phyloP scores from a whole-genome alignment of 768 basidiomycete genomes.

The Glaciozyma antarctica region DNA sequence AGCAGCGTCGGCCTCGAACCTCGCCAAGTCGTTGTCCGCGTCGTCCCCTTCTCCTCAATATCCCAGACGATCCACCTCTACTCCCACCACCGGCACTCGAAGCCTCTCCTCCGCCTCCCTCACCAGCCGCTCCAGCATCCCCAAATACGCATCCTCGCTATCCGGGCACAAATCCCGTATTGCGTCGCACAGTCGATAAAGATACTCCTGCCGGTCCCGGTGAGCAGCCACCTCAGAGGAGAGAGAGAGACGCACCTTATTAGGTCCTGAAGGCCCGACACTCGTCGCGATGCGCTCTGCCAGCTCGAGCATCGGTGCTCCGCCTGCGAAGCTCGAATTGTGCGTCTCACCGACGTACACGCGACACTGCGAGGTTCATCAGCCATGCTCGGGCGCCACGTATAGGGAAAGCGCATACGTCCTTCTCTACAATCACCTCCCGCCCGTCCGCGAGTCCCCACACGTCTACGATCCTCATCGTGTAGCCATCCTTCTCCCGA shows the following conservation, averaged over 20 bases:
- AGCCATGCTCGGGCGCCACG: neutral
- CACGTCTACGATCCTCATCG: slow-evolving; percentile 65
- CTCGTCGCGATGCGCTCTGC: slow-evolving; percentile 62
- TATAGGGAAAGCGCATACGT: slow-evolving; percentile 12
- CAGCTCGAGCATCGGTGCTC: slow-evolving; percentile 62
- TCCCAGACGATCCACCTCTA: too few relatives aligned
- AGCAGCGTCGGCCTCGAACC: too few relatives aligned
- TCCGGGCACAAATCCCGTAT: slow-evolving; percentile 64
- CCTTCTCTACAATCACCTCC: slow-evolving; percentile 46
- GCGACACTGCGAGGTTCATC: slow-evolving; percentile 38
- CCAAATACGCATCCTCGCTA: slow-evolving; percentile 66
- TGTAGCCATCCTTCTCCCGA: slow-evolving; percentile 70
- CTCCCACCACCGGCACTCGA: too few relatives aligned
- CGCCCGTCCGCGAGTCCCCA: slow-evolving; percentile 54
- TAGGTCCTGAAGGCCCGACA: slow-evolving; percentile 76
- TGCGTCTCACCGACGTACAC: slow-evolving; percentile 80
- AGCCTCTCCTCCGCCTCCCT: slow-evolving; percentile 4
- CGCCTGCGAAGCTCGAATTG: slow-evolving; percentile 82
- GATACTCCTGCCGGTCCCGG: slow-evolving; percentile 58
- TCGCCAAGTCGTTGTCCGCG: too few relatives aligned
- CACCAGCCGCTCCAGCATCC: slow-evolving; percentile 57
- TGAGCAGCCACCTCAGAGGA: neutral
- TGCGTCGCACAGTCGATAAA: slow-evolving; percentile 64
- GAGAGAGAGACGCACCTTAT: slow-evolving; percentile 53
- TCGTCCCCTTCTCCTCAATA: neutral